Evolutionary conservation across 306 rosid genomes (phyloP), one percentile per base, ranked within the genome.

Genomic region (Sphenostylis stenocarpa): DNA sequence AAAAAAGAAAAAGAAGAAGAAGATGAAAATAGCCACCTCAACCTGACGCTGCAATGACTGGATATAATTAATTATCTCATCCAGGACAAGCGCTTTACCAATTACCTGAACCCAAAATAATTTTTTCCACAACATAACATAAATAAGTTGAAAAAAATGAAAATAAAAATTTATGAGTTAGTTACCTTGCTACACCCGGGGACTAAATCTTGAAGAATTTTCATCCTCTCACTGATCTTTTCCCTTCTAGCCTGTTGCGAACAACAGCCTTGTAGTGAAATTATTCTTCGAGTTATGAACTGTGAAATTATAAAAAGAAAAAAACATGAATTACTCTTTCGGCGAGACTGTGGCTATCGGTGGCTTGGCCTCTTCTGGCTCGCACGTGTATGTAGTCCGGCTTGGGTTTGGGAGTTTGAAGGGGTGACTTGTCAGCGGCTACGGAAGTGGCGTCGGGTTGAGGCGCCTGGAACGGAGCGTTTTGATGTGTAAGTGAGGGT

Each of bases 341-440:
- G 9, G 96, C 97, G 17, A 95, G 90, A 73, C 98, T 95, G 82
- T 92, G 98, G 76, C 94, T 95, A 83, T 95, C 98, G n/a, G 98
- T 95, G 43, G 98, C 98, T 86, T 95, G 98, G 82, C 98, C 98
- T 76, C 98, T 86, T 86, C 98, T 88, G 7, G 96, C 98, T 86
- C 98, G 85, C 23, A 95, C 98, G 67, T 95, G 98, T 77, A 95
- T 95, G 70, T 83, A 95, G 66, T 92, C 98, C 66, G 73, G 90
- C 85, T 95, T 95, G 3, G 69, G 48, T 11, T 34, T 51, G 0
- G 2, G 19, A 7, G 38, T 45, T 29, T 28, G 70, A 14, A 62
- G 11, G 0, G 73, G 57, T 26, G 4, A 45, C 10, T 9, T 58
- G 76, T 82, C 71, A 41, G 76, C 87, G 31, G 49, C 85, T 13